phyloP scores from a whole-genome alignment of 305 asterid genomes.

The Fraxinus sp. region DNA sequence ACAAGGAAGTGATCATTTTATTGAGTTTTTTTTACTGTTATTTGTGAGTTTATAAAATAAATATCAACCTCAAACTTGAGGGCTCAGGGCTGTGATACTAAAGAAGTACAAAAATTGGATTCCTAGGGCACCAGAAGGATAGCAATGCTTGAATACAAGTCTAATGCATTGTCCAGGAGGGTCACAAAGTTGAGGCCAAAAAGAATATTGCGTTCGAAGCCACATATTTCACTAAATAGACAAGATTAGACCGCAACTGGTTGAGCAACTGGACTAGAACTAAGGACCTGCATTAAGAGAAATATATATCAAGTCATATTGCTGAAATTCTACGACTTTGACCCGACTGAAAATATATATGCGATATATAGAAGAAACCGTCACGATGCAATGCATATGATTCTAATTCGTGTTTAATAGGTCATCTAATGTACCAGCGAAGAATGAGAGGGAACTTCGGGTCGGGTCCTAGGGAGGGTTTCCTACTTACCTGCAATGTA shows the following conservation, averaged over 20 bases:
- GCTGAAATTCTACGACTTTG: not conserved
- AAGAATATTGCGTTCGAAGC: not conserved
- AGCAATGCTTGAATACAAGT: slow-evolving; percentile 11
- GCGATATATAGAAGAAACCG: slow-evolving; percentile 6
- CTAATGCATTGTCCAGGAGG: not conserved
- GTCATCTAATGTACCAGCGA: slow-evolving; percentile 59
- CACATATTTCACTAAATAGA: slow-evolving; percentile 5
- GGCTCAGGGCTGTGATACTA: slow-evolving; percentile 4
- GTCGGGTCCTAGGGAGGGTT: slow-evolving; percentile 58
- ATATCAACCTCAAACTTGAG: slow-evolving; percentile 30
- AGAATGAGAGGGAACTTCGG: slow-evolving; percentile 57
- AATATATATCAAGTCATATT: not conserved
- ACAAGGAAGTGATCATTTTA: not conserved
- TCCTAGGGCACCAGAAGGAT: slow-evolving; percentile 28
- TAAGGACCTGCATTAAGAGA: slow-evolving; percentile 59
- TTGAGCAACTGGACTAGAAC: slow-evolving; percentile 56
- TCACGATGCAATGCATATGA: slow-evolving; percentile 12
- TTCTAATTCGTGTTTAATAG: slow-evolving; percentile 25
- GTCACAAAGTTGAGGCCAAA: slow-evolving; percentile 3
- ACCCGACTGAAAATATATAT: slow-evolving; percentile 15
- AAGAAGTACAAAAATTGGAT: slow-evolving; percentile 25
- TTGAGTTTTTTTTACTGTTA: not conserved
- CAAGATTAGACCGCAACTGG: slow-evolving; percentile 58
- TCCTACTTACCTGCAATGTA: slow-evolving; percentile 69
- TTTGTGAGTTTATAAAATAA: slow-evolving; percentile 7